Percentiles rank a stretch among this genome's conserved stretches.
phyloP scores from a whole-genome alignment of 1,139 yeast genomes.

The Blastobotrys aristatus region DNA sequence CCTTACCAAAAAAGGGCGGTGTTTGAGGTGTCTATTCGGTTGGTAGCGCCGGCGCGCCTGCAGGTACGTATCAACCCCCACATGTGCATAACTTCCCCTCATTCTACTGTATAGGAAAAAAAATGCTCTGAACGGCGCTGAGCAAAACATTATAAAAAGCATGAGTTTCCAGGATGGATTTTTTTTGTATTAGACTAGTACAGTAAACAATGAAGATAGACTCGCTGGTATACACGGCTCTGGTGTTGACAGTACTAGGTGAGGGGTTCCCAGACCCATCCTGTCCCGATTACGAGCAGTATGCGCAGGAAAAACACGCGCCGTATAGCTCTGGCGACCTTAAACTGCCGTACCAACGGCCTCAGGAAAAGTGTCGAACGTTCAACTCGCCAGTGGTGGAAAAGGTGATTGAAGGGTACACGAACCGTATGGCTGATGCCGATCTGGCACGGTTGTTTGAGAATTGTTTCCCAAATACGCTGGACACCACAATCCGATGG shows the following conservation, averaged over 20 bases:
- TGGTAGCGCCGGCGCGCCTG: too few species aligned
- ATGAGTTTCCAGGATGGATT: not conserved
- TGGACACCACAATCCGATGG: constrained; percentile 84
- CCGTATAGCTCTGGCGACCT: constrained; percentile 36
- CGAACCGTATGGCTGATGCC: constrained; percentile 45
- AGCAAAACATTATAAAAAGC: too few species aligned
- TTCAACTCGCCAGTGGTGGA: constrained; percentile 63
- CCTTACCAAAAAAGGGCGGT: too few species aligned
- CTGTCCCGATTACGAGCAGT: constrained; percentile 39
- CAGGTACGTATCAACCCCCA: too few species aligned
- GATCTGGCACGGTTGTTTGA: constrained; percentile 75
- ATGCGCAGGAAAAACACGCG: constrained; percentile 34
- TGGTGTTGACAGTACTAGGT: not conserved
- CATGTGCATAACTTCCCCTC: too few species aligned
- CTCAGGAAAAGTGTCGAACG: constrained; percentile 65
- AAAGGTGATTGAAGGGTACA: constrained; percentile 50
- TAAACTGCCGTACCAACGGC: constrained; percentile 69
- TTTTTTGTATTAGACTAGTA: too few species aligned
- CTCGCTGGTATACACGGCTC: not conserved
- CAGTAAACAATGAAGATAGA: too few species aligned
- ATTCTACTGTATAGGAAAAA: too few species aligned
- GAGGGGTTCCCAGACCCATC: constrained; percentile 12
- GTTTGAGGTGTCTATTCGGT: too few species aligned
- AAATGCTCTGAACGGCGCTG: not conserved
- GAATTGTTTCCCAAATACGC: constrained; percentile 79